Base-by-base conservation (phyloP, 805 yeast species). In the Jamesozyma gamospora region DNA sequence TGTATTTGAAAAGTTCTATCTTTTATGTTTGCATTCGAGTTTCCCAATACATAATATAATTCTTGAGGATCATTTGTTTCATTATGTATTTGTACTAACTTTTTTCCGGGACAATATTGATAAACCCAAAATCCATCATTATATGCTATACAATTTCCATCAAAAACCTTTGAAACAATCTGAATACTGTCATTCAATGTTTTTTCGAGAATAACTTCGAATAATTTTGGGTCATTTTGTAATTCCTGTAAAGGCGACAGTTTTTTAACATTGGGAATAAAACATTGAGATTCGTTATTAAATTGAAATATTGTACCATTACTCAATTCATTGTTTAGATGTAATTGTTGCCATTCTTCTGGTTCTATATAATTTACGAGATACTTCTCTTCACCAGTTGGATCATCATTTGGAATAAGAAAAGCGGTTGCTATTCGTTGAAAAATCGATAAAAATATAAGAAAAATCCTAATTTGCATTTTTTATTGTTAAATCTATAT, bases 101-200 rank as follows among this genome's bases (percentile, higher is more conserved):
- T 63, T 41, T 65, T 68, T 5, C 71, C 74, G 43, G 62, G 66
- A 49, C 80, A 74, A 39, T 66, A 67, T 3, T 65, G 69, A 46
- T 70, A 74, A 11, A 71, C 68, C 79, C 80, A 76, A 52, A 72
- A 76, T n/a, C 68, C 71, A 28, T 65, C 53, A 2, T 41, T 34
- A 34, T 49, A 54, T 15, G 44, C 30, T 1, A 63, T 30, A 38
- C 69, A 64, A 15, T 43, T 19, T 12, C 39, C 48, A 14, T 41
- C 39, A 14, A 53, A 34, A 4, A 38, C 33, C 1, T 42, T 30
- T 2, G 50, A 34, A 6, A 55, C 42, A 2, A 55, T 43, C 2
- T 48, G 39, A 4, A 50, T 41, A 19, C 56, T 53, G 25, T 34
- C 32, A 13, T 43, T 28, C 27, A 57, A 32, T 13, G 49, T 53